Conservation (phyloP, 768 basidiomycete species). For the Russula brevipes region DNA sequence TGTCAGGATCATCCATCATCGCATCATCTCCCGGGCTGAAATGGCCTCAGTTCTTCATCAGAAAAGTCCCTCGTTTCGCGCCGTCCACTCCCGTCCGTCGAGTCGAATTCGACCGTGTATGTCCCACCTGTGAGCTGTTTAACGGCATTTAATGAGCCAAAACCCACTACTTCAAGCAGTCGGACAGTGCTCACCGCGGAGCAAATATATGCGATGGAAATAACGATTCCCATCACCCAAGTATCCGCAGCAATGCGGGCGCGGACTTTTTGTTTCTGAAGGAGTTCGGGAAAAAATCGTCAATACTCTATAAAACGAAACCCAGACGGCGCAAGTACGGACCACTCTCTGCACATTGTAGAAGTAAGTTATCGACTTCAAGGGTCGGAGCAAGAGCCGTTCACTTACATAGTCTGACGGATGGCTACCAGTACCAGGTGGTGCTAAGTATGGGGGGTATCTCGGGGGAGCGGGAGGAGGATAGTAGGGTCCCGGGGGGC, state of each 20-base stretch:
- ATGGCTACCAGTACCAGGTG: not conserved
- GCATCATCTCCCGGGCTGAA: not conserved
- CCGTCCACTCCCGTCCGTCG: constrained; percentile 9
- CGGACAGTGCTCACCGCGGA: constrained; percentile 17
- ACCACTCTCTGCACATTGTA: not conserved
- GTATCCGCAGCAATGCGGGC: constrained; percentile 30
- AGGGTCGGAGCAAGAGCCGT: not conserved
- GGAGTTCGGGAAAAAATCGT: not conserved
- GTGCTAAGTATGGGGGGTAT: not conserved
- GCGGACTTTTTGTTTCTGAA: constrained; percentile 29
- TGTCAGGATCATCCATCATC: too few species aligned
- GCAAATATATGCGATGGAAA: constrained; percentile 25
- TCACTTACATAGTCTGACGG: not conserved
- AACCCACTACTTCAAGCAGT: not conserved
- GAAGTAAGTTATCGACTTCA: not conserved
- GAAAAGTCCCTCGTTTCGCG: constrained; percentile 6
- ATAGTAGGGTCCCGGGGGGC: too few species aligned
- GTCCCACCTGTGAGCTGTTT: constrained; percentile 6
- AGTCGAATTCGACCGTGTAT: constrained; percentile 12
- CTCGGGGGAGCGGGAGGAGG: not conserved
- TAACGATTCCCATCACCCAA: constrained; percentile 34
- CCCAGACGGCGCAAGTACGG: not conserved
- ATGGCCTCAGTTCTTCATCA: not conserved
- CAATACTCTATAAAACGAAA: not conserved
- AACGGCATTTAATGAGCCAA: not conserved